Conservation (phyloP, 345 rosid species). For the Diplotaxis tenuifolia region DNA sequence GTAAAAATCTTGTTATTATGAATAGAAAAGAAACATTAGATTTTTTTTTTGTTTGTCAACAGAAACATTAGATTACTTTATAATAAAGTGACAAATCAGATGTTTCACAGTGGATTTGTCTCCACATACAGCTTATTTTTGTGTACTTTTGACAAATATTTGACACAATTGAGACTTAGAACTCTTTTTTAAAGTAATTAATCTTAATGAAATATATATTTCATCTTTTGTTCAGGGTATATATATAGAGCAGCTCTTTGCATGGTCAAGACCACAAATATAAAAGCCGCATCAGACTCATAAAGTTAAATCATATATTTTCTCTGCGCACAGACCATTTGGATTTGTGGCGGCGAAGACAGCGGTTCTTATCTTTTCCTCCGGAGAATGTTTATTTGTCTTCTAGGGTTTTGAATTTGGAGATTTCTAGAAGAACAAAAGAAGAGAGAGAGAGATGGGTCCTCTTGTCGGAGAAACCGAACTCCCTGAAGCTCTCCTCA, state of each 20-base stretch:
- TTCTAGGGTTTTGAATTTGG: constrained; percentile 44
- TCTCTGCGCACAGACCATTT: not conserved
- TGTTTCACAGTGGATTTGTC: not conserved
- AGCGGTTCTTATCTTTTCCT: not conserved
- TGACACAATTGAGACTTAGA: not conserved
- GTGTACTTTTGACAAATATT: not conserved
- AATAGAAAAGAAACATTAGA: not conserved
- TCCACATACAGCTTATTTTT: not conserved
- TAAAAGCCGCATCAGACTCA: constrained; percentile 11
- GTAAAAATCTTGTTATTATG: not conserved
- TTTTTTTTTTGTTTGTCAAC: too few relatives aligned
- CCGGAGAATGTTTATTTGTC: constrained; percentile 25
- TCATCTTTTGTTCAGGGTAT: not conserved
- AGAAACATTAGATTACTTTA: not conserved
- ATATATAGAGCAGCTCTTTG: constrained; percentile 7
- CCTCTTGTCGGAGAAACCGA: constrained; percentile 36
- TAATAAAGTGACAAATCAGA: not conserved
- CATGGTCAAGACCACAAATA: constrained; percentile 25
- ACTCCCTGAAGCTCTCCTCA: constrained; percentile 51
- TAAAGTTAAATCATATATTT: not conserved
- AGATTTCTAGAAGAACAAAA: not conserved
- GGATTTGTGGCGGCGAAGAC: constrained; percentile 19
- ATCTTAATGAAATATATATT: not conserved
- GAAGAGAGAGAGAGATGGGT: constrained; percentile 59
- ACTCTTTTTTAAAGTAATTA: not conserved